Conservation (phyloP, 2,329 filamentous ascomycete genomes). For the Fusarium zealandicum region DNA sequence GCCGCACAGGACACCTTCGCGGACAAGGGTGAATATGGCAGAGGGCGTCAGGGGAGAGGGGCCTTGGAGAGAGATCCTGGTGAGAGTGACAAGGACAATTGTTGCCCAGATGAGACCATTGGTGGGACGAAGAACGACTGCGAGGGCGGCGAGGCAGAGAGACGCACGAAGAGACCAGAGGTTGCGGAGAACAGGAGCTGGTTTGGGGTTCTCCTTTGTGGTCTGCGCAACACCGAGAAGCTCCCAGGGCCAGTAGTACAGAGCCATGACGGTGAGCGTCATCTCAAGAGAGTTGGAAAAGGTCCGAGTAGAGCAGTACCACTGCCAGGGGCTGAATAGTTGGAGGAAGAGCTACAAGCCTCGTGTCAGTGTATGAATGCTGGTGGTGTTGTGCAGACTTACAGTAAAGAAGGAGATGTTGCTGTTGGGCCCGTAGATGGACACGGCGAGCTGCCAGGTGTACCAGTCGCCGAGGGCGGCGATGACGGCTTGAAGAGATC, state of each 20-base stretch:
- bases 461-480: slow-evolving; percentile 84
- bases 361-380: neutral
- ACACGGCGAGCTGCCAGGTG: slow-evolving; percentile 82
- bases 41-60: slow-evolving; percentile 52
- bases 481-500: slow-evolving; percentile 76
- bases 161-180: slow-evolving; percentile 58
- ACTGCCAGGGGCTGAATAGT: slow-evolving; percentile 76
- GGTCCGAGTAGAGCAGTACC: slow-evolving; percentile 92
- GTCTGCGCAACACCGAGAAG: slow-evolving; percentile 57
- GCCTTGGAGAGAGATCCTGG: slow-evolving; percentile 46
- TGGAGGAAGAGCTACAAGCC: slow-evolving; percentile 47
- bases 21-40: slow-evolving; percentile 61
- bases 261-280: slow-evolving; percentile 80
- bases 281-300: slow-evolving; percentile 95
- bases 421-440: slow-evolving; percentile 72
- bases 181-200: slow-evolving; percentile 37
- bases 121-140: slow-evolving; percentile 87
- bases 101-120: slow-evolving; percentile 86
- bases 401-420: slow-evolving; percentile 74
- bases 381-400: slow-evolving; percentile 44
- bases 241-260: slow-evolving; percentile 88
- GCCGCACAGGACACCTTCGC: slow-evolving; percentile 71
- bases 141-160: slow-evolving; percentile 78
- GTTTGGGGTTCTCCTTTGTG: slow-evolving; percentile 51
- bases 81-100: slow-evolving; percentile 60